phyloP scores from a whole-genome alignment of 805 yeast species.

The Ogataea methanolica region DNA sequence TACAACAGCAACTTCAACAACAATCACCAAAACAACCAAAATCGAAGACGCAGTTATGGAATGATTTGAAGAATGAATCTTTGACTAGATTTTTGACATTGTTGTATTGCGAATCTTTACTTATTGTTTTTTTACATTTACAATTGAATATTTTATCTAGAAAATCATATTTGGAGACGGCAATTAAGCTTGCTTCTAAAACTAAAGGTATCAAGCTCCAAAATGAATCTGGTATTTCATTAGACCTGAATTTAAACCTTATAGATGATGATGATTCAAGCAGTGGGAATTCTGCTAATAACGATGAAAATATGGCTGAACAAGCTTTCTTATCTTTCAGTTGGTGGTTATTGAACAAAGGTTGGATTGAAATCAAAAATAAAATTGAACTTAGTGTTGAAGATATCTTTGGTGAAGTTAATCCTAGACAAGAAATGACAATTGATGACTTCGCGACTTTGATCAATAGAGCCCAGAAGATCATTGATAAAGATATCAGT shows the following conservation, averaged over 20 bases:
- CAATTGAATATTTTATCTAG: slow-evolving; percentile 89
- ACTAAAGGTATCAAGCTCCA: slow-evolving; percentile 32
- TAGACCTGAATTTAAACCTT: slow-evolving; percentile 16
- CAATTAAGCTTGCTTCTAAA: slow-evolving; percentile 61
- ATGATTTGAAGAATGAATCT: slow-evolving; percentile 69
- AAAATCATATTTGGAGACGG: slow-evolving; percentile 75
- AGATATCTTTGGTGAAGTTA: slow-evolving; percentile 54
- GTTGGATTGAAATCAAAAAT: slow-evolving; percentile 60
- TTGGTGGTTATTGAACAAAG: slow-evolving; percentile 92
- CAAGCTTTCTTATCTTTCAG: slow-evolving; percentile 82
- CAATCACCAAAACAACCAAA: slow-evolving; percentile 11
- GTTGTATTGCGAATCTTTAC: slow-evolving; percentile 60
- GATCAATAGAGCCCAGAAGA: slow-evolving; percentile 35
- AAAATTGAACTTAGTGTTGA: slow-evolving; percentile 54
- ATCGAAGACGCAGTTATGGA: slow-evolving; percentile 74
- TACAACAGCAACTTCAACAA: slow-evolving; percentile 18
- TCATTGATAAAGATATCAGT: slow-evolving; percentile 12
- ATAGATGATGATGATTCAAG: slow-evolving; percentile 21
- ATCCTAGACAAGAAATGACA: slow-evolving; percentile 69
- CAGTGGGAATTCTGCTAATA: slow-evolving; percentile 10
- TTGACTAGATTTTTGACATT: slow-evolving; percentile 69
- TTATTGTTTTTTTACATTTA: slow-evolving; percentile 74
- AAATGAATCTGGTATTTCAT: slow-evolving; percentile 12
- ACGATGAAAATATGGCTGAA: slow-evolving; percentile 50
- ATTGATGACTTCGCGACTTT: slow-evolving; percentile 52